Conservation (phyloP, 2,329 filamentous ascomycete species). For the Ophiosphaerella korrae region DNA sequence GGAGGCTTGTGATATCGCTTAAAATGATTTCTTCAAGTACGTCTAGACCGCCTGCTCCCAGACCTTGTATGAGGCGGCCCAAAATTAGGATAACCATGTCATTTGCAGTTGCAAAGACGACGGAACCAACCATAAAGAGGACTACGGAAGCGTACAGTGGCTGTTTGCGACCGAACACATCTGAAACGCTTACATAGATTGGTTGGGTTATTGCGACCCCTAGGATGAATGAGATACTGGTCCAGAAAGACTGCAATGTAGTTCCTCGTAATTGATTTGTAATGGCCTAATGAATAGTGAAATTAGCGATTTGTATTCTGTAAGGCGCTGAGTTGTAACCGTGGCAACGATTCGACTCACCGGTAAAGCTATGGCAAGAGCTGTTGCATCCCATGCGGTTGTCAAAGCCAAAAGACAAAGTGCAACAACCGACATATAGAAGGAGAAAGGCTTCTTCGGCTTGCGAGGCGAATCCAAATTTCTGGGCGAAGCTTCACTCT, state of each 20-base stretch:
- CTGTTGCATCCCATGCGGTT: neutral
- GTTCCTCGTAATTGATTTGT: conserved; percentile 8
- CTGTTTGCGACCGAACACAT: conserved; percentile 27
- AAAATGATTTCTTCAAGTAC: conserved; percentile 56
- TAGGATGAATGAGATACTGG: conserved; percentile 48
- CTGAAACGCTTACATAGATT: conserved; percentile 35
- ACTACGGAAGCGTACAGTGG: conserved; percentile 21
- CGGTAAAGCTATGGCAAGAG: neutral
- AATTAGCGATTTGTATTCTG: too few relatives aligned
- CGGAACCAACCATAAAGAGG: conserved; percentile 45
- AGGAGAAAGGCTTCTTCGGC: too few relatives aligned
- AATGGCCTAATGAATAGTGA: too few relatives aligned
- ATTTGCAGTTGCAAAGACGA: too few relatives aligned
- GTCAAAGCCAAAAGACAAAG: neutral
- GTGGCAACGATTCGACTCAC: too few relatives aligned
- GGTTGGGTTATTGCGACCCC: conserved; percentile 29
- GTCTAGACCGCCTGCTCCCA: conserved; percentile 56
- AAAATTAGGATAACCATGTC: conserved; percentile 57
- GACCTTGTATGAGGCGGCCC: conserved; percentile 57
- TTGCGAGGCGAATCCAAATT: too few relatives aligned
- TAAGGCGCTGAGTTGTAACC: too few relatives aligned
- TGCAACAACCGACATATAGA: neutral
- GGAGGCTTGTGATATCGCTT: conserved; percentile 58
- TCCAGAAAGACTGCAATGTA: conserved; percentile 11
- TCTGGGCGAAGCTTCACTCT: too few relatives aligned